phyloP scores from a whole-genome alignment of 192 early-diverging fungal species.

The Linnemannia zychae region DNA sequence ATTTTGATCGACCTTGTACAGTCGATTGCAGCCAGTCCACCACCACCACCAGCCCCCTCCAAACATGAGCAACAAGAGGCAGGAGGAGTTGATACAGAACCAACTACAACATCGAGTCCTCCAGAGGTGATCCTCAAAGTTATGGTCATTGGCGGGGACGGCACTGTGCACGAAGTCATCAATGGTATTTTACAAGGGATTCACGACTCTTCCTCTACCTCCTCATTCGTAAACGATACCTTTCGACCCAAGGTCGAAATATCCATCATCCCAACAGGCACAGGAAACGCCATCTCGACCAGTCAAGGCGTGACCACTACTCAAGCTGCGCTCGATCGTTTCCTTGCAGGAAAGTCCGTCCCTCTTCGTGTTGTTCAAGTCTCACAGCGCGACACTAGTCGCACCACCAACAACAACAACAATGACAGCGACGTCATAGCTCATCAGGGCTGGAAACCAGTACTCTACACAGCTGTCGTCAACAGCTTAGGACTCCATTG shows the following conservation, averaged over 20 bases:
- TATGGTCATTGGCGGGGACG: slow-evolving; percentile 65
- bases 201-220: neutral
- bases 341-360: slow-evolving; percentile 31
- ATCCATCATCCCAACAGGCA: slow-evolving; percentile 58
- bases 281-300: slow-evolving; percentile 63
- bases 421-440: neutral
- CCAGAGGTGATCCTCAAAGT: slow-evolving; percentile 15
- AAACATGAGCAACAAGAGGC: neutral
- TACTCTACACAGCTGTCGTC: slow-evolving; percentile 55
- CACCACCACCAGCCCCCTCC: neutral
- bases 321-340: slow-evolving; percentile 49
- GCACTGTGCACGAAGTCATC: slow-evolving; percentile 62
- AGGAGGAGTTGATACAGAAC: neutral
- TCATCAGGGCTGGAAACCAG: slow-evolving; percentile 27
- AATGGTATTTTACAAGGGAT: slow-evolving; percentile 58
- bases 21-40: neutral
- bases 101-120: neutral
- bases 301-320: slow-evolving; percentile 49
- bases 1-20: slow-evolving; percentile 28
- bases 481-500: slow-evolving; percentile 68
- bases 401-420: neutral
- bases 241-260: slow-evolving; percentile 31
- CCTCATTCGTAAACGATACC: neutral
- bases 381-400: slow-evolving; percentile 18
- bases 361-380: slow-evolving; percentile 55